Evolutionary conservation across 768 basidiomycete genomes (phyloP).

Genomic region (Antrodiella citrinella): DNA sequence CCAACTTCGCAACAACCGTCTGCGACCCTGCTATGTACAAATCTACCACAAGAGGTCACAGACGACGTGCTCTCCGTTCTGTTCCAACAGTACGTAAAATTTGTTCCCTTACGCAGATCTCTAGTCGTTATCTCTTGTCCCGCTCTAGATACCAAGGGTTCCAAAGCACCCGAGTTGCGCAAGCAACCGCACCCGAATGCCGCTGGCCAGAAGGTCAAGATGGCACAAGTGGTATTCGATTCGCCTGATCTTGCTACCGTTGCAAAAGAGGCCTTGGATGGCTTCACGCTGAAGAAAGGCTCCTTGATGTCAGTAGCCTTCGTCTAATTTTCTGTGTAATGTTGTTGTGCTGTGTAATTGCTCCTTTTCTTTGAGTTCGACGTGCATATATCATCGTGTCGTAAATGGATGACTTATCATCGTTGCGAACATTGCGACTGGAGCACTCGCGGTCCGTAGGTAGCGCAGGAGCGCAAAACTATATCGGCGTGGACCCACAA

Average conservation of each 20-base stretch:
- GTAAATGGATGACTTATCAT: no score
- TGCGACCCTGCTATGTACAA: slow-evolving; percentile 65
- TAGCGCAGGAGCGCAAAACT: no score
- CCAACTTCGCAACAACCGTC: slow-evolving; percentile 47
- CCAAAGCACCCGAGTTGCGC: slow-evolving; percentile 59
- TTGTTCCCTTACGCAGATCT: slow-evolving; percentile 3
- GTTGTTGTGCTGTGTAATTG: slow-evolving; percentile 10
- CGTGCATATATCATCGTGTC: no score
- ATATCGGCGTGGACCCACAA: no score
- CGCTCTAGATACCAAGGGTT: slow-evolving; percentile 73
- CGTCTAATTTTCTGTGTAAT: slow-evolving; percentile 29
- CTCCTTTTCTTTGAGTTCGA: slow-evolving; percentile 8
- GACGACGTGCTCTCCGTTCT: slow-evolving; percentile 79
- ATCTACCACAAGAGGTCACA: slow-evolving; percentile 86
- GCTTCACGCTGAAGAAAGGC: slow-evolving; percentile 80
- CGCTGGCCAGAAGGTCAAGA: slow-evolving; percentile 61
- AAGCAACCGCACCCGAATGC: slow-evolving; percentile 60
- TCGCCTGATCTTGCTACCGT: slow-evolving; percentile 62
- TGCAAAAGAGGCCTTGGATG: slow-evolving; percentile 78
- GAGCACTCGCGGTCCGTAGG: no score
- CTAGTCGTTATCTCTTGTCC: slow-evolving; percentile 1
- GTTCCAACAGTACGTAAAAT: slow-evolving; percentile 76
- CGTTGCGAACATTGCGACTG: no score
- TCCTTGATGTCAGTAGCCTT: slow-evolving; percentile 79
- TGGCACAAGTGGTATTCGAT: slow-evolving; percentile 77